Conservation (phyloP, 2,329 filamentous ascomycete genomes). For the Colletotrichum sp. region DNA sequence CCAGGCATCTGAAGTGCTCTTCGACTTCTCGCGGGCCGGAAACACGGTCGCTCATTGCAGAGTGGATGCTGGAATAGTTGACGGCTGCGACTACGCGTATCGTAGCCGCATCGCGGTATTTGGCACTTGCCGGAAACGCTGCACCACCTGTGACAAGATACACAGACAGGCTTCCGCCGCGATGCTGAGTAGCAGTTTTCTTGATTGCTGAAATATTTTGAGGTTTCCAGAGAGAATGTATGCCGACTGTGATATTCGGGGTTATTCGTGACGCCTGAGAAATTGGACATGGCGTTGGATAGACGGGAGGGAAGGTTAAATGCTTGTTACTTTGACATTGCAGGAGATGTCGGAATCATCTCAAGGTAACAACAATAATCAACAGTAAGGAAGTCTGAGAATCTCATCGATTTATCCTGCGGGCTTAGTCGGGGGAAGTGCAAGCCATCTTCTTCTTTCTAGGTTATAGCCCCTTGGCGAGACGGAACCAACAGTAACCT, state of each 20-base stretch:
- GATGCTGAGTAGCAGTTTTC: neutral
- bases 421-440: fast-evolving
- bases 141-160: neutral
- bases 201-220: fast-evolving
- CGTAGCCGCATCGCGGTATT: neutral
- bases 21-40: neutral
- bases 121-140: fast-evolving
- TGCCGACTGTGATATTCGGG: neutral
- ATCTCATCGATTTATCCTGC: fast-evolving
- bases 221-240: neutral
- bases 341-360: fast-evolving
- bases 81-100: neutral
- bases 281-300: neutral
- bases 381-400: neutral
- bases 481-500: neutral
- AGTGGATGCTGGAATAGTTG: neutral
- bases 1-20: neutral
- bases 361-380: neutral
- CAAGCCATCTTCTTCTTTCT: neutral
- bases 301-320: neutral
- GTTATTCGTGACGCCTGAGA: neutral
- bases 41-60: fast-evolving
- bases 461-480: neutral
- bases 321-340: neutral
- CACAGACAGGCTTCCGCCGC: neutral